phyloP scores from a whole-genome alignment of 1,139 yeast species.

The Protomyces inundatus region DNA sequence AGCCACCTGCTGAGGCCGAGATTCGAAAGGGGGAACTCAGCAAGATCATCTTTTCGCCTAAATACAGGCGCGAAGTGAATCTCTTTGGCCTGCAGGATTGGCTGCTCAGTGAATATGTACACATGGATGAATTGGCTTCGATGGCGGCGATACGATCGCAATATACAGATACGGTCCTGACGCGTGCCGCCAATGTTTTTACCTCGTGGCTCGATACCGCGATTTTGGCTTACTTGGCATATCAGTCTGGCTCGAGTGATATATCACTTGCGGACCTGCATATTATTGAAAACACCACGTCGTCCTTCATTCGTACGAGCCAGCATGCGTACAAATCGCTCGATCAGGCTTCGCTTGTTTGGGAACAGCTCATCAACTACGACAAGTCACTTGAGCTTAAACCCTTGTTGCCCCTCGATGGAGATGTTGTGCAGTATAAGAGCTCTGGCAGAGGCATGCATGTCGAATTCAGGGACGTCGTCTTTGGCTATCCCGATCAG shows the following conservation, averaged over 20 bases:
- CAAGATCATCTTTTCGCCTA: neutral
- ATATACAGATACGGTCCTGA: neutral
- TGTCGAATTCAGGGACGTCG: slow-evolving; percentile 7
- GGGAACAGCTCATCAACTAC: neutral
- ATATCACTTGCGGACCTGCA: slow-evolving; percentile 15
- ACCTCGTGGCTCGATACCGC: slow-evolving; percentile 6
- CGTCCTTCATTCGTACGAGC: slow-evolving; percentile 2
- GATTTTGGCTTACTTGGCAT: slow-evolving; percentile 6
- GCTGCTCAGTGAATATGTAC: neutral
- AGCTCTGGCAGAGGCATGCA: neutral
- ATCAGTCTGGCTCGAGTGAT: neutral
- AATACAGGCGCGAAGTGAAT: slow-evolving; percentile 6
- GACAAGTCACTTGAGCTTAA: slow-evolving; percentile 11
- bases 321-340: neutral
- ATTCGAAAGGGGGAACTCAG: neutral
- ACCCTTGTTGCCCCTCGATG: neutral
- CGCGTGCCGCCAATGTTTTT: neutral
- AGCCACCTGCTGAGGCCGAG: neutral
- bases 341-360: neutral
- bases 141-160: neutral
- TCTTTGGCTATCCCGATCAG: slow-evolving; percentile 2
- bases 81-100: slow-evolving; percentile 3
- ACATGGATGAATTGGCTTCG: neutral
- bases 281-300: slow-evolving; percentile 14
- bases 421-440: neutral